Evolutionary conservation across 2,329 filamentous ascomycete genomes (phyloP).

Genomic region (Thelonectria olida): DNA sequence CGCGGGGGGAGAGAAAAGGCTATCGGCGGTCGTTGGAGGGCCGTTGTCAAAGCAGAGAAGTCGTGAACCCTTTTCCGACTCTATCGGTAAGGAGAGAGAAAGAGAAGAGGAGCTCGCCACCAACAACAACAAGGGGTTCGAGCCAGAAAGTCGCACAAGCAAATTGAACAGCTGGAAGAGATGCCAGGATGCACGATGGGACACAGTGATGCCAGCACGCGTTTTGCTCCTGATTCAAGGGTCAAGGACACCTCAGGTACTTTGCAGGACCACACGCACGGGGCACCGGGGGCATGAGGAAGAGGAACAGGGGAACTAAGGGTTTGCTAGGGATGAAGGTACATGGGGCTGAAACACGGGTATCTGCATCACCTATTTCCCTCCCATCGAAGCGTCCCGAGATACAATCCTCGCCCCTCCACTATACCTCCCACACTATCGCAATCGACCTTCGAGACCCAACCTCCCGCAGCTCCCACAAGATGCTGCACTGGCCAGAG

Average conservation of each 20-base stretch:
- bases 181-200: constrained; percentile 20
- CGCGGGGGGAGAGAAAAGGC: background rate
- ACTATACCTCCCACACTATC: constrained; percentile 28
- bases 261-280: constrained; percentile 32
- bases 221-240: constrained; percentile 45
- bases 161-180: constrained; percentile 32
- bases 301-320: constrained; percentile 35
- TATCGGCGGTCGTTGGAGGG: constrained; percentile 9
- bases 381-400: background rate
- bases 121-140: constrained; percentile 38
- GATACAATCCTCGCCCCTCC: constrained; percentile 16
- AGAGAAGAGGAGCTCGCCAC: constrained; percentile 28
- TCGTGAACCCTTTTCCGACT: constrained; percentile 23
- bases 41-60: constrained; percentile 24
- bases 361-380: constrained; percentile 5
- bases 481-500: constrained; percentile 24
- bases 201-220: constrained; percentile 45
- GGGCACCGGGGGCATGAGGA: constrained; percentile 27
- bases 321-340: constrained; percentile 26
- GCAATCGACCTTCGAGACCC: constrained; percentile 10
- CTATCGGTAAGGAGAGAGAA: constrained; percentile 20
- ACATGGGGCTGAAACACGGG: constrained; percentile 24
- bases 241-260: constrained; percentile 27
- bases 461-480: constrained; percentile 7
- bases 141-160: constrained; percentile 31